Base-by-base conservation (phyloP, 2,329 filamentous ascomycete genomes). In the Penicillium psychrosexuale region DNA sequence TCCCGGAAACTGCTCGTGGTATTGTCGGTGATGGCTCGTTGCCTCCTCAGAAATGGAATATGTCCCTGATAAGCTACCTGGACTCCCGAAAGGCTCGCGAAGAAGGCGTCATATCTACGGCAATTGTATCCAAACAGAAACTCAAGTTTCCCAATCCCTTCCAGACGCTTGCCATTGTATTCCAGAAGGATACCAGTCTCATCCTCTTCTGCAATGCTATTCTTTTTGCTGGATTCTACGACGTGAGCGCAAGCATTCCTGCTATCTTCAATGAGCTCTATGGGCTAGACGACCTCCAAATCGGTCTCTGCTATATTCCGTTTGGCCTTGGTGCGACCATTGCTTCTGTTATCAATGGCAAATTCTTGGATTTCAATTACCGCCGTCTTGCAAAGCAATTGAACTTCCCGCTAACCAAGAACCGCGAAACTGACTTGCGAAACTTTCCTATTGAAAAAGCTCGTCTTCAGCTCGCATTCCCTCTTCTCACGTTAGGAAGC, bases 361-460 rank as follows among this genome's bases (percentile, higher is more conserved):
- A 67, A n/a, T 58, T 77, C 8, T 58, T 78, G 3, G 77, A 80
- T 55, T 73, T 69, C 64, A 78, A 78, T 40, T 80, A 76, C 58
- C 64, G 66, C 5, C 67, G 72, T 7, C 64, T 73, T 8, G 73
- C 72, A 3, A 63, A 61, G 28, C 47, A 61, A 12, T 47, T 70
- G 13, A 67, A 69, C 3, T 65, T 75, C 13, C 66, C 70, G 0
- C 19, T 75, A 12, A 61, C 60, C 15, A 70, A 69, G 30, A 73
- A 70, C 38, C 63, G 69, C 4, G 61, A 71, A 27, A 69, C 69
- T 7, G 73, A 77, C 51, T 62, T 78, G 24, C 62, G 61, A 3
- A 49, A 70, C 2, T 78, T 78, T 34, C 75, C 76, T 1, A 75
- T 79, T 53, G 77, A 79, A 53, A 68, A 66, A 15, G 75, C 74